Evolutionary conservation across 2,329 filamentous ascomycete species (phyloP).

Genomic region (Calonectria montana): DNA sequence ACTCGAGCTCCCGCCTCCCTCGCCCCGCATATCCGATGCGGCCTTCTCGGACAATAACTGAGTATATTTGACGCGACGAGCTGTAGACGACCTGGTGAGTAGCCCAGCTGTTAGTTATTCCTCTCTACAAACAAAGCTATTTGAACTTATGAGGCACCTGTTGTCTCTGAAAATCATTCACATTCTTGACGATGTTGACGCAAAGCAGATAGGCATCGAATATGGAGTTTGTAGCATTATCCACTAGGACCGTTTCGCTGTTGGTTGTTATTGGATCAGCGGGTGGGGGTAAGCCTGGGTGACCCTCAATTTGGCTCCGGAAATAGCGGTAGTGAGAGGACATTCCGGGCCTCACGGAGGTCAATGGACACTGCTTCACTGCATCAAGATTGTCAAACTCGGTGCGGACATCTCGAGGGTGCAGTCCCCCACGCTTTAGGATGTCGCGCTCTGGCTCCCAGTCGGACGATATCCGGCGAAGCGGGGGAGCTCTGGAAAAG

Average conservation of each 20-base stretch:
- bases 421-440: background rate
- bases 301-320: background rate
- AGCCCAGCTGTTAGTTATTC: background rate
- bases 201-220: background rate
- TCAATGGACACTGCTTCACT: background rate
- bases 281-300: background rate
- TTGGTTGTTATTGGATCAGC: background rate
- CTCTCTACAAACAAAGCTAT: accelerated
- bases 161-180: background rate
- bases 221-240: background rate
- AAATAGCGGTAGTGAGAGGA: background rate
- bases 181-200: background rate
- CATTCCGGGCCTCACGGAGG: background rate
- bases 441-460: background rate
- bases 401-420: background rate
- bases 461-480: background rate
- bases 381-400: background rate
- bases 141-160: background rate
- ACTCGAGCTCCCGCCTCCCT: background rate
- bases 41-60: background rate
- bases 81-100: background rate
- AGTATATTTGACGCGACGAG: background rate
- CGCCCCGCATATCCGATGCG: background rate
- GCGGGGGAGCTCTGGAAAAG: background rate
- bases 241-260: background rate